Evolutionary conservation across 1,284 basidiomycete genomes (phyloP).

Genomic region (Cystobasidiaceae sp.): DNA sequence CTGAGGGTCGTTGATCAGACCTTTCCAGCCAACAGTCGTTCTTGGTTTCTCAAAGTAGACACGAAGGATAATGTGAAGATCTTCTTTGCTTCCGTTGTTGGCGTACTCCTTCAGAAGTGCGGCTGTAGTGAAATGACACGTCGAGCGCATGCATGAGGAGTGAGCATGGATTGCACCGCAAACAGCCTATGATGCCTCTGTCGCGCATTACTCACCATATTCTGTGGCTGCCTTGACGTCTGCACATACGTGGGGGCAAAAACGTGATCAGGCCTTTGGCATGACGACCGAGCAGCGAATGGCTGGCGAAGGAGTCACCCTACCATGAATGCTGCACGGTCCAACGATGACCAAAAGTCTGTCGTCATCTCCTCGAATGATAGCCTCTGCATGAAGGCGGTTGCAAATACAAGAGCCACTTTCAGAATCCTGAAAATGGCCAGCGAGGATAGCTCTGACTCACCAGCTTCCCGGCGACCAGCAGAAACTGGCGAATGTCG

Average conservation of each 20-base stretch:
- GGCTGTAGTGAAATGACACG: slow-evolving; percentile 48
- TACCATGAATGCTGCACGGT: slow-evolving; percentile 81
- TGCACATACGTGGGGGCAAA: neutral
- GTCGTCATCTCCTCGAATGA: slow-evolving; percentile 66
- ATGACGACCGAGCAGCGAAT: neutral
- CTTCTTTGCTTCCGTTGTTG: slow-evolving; percentile 68
- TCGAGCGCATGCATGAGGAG: neutral
- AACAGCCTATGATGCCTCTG: neutral
- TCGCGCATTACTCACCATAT: slow-evolving; percentile 63
- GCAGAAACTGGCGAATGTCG: slow-evolving; percentile 59
- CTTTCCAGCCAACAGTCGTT: slow-evolving; percentile 84
- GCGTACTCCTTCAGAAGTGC: slow-evolving; percentile 73
- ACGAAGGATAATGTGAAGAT: slow-evolving; percentile 74
- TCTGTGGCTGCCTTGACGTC: slow-evolving; percentile 72
- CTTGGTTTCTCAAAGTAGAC: slow-evolving; percentile 95
- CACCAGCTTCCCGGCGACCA: slow-evolving; percentile 72
- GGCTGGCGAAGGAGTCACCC: neutral
- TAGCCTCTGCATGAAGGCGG: slow-evolving; percentile 31
- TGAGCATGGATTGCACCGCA: neutral
- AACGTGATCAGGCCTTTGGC: slow-evolving; percentile 8
- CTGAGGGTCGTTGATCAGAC: slow-evolving; percentile 74
- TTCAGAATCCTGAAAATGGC: slow-evolving; percentile 1
- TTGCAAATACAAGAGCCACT: too few species aligned
- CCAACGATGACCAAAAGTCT: slow-evolving; percentile 71
- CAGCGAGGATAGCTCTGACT: slow-evolving; percentile 35